Evolutionary conservation across 108 stramenopile genomes (phyloP).

Genomic region (Mayamaea pseudoterrestris): DNA sequence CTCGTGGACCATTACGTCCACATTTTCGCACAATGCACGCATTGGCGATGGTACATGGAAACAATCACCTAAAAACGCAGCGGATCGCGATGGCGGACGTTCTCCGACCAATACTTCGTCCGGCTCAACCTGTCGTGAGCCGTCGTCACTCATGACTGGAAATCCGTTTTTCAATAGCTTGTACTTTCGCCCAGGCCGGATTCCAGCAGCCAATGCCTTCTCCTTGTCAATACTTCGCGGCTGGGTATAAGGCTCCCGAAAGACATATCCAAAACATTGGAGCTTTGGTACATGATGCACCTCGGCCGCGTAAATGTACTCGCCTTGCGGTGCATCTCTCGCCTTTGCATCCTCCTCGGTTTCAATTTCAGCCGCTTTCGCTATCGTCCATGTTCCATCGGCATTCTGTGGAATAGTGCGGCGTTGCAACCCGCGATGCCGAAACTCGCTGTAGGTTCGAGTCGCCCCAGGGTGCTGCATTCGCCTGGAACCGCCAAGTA

Average conservation of each 20-base stretch:
- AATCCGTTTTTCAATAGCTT: conserved; percentile 51
- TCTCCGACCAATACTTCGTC: conserved; percentile 33
- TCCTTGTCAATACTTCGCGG: conserved; percentile 52
- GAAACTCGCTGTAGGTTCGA: conserved; percentile 57
- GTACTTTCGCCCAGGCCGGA: conserved; percentile 52
- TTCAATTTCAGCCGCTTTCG: conserved; percentile 17
- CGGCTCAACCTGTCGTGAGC: conserved; percentile 29
- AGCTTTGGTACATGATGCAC: conserved; percentile 63
- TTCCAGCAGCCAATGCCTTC: conserved; percentile 48
- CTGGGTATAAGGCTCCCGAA: conserved; percentile 44
- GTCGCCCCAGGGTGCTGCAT: conserved; percentile 15
- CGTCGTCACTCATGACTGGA: conserved; percentile 53
- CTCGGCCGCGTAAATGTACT: conserved; percentile 65
- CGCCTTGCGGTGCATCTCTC: conserved; percentile 15
- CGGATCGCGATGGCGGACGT: conserved; percentile 37
- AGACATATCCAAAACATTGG: conserved; percentile 67
- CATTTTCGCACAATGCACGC: conserved; percentile 30
- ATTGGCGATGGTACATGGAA: conserved; percentile 43
- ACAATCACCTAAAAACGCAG: conserved; percentile 63
- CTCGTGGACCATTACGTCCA: conserved; percentile 87
- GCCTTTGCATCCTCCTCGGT: background rate
- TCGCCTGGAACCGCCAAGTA: conserved; percentile 45
- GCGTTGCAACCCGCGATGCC: conserved; percentile 15
- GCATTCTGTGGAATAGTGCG: conserved; percentile 18
- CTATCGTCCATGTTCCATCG: conserved; percentile 56